Percentiles rank a stretch among this genome's conserved stretches.
Conservation (phyloP, 176 grass and related monocot genomes). For the Eragrostis nindensis region DNA sequence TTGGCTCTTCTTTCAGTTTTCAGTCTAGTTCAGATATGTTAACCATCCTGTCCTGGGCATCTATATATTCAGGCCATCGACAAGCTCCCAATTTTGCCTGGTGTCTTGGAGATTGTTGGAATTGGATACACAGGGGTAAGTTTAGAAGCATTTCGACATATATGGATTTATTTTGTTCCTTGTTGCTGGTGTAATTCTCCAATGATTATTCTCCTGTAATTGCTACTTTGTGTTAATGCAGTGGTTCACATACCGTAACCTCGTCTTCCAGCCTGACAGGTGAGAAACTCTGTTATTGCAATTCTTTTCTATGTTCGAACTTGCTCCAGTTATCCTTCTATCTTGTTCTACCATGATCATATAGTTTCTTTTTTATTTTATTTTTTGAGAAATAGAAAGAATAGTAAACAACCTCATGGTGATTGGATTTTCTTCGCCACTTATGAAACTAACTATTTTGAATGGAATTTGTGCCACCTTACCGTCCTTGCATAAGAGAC, state of each 20-base stretch:
- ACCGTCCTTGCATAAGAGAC: too few species aligned
- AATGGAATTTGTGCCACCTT: too few species aligned
- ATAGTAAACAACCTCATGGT: too few species aligned
- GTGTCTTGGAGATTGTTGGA: slow-evolving; percentile 82
- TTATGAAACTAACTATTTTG: too few species aligned
- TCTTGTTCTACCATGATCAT: too few species aligned
- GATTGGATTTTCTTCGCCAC: too few species aligned
- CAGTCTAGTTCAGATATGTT: neutral
- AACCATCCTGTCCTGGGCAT: neutral
- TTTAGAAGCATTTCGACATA: neutral
- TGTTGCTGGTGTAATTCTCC: slow-evolving; percentile 13
- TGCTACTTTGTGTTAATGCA: slow-evolving; percentile 56
- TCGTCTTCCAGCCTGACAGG: slow-evolving; percentile 92
- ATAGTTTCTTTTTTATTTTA: too few species aligned
- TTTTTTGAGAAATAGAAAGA: too few species aligned
- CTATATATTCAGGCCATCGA: slow-evolving; percentile 60
- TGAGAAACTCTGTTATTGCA: slow-evolving; percentile 21
- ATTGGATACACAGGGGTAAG: slow-evolving; percentile 87
- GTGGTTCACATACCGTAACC: slow-evolving; percentile 96
- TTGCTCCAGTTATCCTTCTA: neutral
- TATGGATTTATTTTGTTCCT: neutral
- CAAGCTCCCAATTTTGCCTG: slow-evolving; percentile 81
- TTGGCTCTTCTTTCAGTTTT: neutral
- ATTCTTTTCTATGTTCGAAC: neutral
- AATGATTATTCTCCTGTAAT: neutral